These are phyloP conservation scores for Filobasidium floriforme DNA, from an alignment of 768 basidiomycete species.

Conservation along the genomic window DNA sequence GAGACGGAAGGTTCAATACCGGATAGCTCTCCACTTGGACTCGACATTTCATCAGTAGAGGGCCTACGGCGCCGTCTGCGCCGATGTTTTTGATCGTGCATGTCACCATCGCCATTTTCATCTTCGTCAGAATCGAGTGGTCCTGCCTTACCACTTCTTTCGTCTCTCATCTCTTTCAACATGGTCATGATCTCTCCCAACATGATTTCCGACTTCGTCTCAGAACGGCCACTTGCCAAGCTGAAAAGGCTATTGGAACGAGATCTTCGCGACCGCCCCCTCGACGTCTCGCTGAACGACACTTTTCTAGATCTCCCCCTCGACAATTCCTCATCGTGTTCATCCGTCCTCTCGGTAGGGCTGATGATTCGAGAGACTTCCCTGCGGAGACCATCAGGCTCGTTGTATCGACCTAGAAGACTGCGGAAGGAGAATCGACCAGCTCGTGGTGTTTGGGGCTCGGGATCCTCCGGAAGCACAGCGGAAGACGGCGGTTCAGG, in stretches of 20 bases:
- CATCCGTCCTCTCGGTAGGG: too few relatives aligned
- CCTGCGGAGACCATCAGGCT: background rate
- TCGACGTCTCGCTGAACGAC: too few relatives aligned
- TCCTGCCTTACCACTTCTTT: background rate
- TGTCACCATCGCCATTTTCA: background rate
- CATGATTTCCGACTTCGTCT: background rate
- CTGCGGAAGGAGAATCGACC: constrained; percentile 1
- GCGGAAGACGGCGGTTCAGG: background rate
- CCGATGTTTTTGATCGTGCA: too few relatives aligned
- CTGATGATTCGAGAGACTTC: too few relatives aligned
- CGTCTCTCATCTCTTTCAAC: background rate
- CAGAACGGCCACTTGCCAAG: background rate
- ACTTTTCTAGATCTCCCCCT: too few relatives aligned
- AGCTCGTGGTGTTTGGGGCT: background rate
- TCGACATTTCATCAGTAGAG: too few relatives aligned
- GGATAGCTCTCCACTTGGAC: too few relatives aligned
- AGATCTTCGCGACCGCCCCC: background rate
- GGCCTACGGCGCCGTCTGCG: too few relatives aligned
- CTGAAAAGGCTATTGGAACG: background rate
- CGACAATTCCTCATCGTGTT: too few relatives aligned
- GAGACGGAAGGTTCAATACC: too few relatives aligned
- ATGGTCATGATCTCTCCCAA: background rate
- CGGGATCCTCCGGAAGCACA: background rate
- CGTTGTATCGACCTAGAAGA: background rate
- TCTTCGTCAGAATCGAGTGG: background rate